Evolutionary conservation across 345 rosid species (phyloP).

Genomic region (Lenwebbia sp.): DNA sequence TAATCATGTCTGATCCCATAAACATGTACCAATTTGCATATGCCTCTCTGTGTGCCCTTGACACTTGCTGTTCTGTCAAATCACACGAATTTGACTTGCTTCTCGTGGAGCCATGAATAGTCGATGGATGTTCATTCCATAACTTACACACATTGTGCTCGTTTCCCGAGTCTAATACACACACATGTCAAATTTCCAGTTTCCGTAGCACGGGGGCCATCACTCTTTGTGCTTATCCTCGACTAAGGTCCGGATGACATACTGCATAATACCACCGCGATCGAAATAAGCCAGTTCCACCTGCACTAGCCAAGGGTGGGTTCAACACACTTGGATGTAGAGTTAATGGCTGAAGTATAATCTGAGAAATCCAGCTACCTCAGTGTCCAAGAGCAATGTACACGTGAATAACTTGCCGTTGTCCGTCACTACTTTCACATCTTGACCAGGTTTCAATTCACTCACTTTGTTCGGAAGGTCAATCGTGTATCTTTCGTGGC

Average conservation of each 20-base stretch:
- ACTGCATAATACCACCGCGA: slow-evolving; percentile 54
- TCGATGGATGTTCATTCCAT: background rate
- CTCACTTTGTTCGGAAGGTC: slow-evolving; percentile 46
- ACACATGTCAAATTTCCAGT: background rate
- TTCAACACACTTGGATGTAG: background rate
- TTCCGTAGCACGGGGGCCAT: background rate
- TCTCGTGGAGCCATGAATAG: background rate
- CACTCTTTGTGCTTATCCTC: background rate
- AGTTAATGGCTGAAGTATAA: background rate
- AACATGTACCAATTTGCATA: background rate
- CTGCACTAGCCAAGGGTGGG: slow-evolving; percentile 1
- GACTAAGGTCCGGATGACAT: slow-evolving; percentile 53
- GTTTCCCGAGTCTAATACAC: background rate
- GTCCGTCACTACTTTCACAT: slow-evolving; percentile 58
- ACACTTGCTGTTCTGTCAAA: background rate
- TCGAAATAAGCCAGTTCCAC: slow-evolving; percentile 53
- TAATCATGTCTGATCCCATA: background rate
- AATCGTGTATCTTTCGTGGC: slow-evolving; percentile 57
- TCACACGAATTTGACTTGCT: background rate
- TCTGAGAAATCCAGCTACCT: slow-evolving; percentile 26
- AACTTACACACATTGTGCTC: background rate
- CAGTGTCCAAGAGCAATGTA: slow-evolving; percentile 57
- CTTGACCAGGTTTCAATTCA: slow-evolving; percentile 78
- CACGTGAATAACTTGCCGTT: slow-evolving; percentile 63
- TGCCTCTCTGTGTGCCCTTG: background rate